Evolutionary conservation across 208 protist species (phyloP).

Genomic region (Crithidia thermophila): DNA sequence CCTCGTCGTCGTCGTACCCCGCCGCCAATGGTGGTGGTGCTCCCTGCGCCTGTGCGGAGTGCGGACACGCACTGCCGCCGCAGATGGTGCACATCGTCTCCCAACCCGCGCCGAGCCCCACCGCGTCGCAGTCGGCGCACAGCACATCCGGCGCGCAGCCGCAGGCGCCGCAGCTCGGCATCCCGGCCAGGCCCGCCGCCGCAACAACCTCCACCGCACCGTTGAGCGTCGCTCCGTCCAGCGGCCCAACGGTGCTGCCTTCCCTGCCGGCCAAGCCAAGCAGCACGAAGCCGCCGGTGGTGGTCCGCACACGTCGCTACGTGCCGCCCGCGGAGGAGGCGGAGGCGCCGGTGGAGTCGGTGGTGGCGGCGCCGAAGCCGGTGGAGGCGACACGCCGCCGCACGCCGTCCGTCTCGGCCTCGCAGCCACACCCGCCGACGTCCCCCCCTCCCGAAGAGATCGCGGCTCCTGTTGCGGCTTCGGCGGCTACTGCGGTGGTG

Average conservation of each 20-base stretch:
- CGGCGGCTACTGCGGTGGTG: neutral
- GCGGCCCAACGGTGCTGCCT: slow-evolving; percentile 15
- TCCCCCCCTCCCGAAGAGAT: neutral
- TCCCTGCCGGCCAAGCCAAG: slow-evolving; percentile 23
- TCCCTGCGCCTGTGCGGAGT: neutral
- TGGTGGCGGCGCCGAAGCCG: neutral
- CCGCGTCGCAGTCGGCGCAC: neutral
- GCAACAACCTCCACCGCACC: neutral
- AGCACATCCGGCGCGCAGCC: neutral
- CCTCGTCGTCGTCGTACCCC: neutral
- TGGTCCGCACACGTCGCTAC: slow-evolving; percentile 38
- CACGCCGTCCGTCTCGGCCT: neutral
- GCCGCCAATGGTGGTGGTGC: too few species aligned
- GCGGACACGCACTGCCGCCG: neutral
- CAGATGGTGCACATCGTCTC: slow-evolving; percentile 2
- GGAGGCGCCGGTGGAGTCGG: neutral
- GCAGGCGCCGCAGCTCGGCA: neutral
- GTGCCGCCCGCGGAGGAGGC: slow-evolving; percentile 22
- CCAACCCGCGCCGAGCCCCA: neutral
- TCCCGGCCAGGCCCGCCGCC: neutral
- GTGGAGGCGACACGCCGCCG: slow-evolving; percentile 19
- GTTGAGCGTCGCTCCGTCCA: neutral
- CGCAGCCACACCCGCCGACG: neutral
- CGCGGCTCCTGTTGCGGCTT: neutral
- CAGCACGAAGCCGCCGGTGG: slow-evolving; percentile 24